Evolutionary conservation across 208 protist species (phyloP), one percentile per base, ranked within the genome.

Genomic region (Crithidia acanthocephali): DNA sequence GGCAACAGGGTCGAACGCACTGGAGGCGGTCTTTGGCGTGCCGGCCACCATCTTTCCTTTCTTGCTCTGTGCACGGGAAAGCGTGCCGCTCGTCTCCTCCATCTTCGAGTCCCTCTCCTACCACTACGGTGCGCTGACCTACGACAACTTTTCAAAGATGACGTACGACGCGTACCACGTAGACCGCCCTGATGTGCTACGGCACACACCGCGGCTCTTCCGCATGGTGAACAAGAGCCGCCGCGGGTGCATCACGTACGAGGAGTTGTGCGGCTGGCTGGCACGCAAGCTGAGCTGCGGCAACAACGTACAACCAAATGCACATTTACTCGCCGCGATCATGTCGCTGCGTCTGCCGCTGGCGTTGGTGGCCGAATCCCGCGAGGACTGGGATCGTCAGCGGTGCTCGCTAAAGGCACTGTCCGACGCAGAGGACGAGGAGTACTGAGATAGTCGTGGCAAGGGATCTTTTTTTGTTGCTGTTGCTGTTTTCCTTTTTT

Each of bases 31-130:
- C 25, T 96, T 96, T 74, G 91, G 91, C 33, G 85, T 88, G 1
- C 91, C 91, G 1, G 84, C 91, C 25, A 96, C 88, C 16, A 87
- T 94, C 20, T 96, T 96, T 53, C 83, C 91, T 0, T 94, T 96
- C 53, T 74, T 96, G 30, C 68, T 84, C 16, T 96, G 89, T 59
- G 84, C 83, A 15, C 81, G 89, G 16, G 87, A 91, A 60, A 92
- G 88, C 32, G 77, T 96, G 13, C 72, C 87, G 1, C 81, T 93
- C n/a, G 74, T 94, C 13, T 79, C 85, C 16, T 69, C 76, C 15
- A 72, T 87, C 42, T 93, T 81, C 60, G 67, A 88, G 20, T 83
- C 73, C 1, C 79, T 93, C 23, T 69, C 84, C 28, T 58, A 64
- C 11, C 74, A 85, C 62, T 96, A 94, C 68, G 88, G 88, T 16